Conservation (phyloP, 768 basidiomycete genomes). For the Auricularia cornea region DNA sequence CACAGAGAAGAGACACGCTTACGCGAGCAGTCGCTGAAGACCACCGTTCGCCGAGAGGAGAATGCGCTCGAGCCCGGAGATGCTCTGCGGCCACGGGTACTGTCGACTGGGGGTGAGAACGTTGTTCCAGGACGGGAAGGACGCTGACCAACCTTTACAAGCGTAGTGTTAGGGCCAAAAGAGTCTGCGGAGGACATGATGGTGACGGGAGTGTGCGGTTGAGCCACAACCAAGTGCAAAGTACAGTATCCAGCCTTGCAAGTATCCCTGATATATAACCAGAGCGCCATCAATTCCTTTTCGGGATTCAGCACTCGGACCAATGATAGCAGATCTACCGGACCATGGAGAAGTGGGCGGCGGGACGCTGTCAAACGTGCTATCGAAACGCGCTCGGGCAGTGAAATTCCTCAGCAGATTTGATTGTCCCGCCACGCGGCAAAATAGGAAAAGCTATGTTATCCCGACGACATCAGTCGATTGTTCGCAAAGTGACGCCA, state of each 20-base stretch:
- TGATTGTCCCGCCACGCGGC: no score
- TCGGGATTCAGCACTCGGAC: not conserved
- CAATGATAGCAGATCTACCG: no score
- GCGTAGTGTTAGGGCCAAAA: not conserved
- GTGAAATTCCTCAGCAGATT: no score
- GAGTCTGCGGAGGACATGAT: not conserved
- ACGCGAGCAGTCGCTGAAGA: conserved; percentile 63
- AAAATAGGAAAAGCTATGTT: no score
- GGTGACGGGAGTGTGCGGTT: not conserved
- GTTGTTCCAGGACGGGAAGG: not conserved
- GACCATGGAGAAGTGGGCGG: no score
- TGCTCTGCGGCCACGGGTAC: conserved; percentile 43
- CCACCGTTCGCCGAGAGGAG: conserved; percentile 64
- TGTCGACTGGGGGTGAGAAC: conserved; percentile 17
- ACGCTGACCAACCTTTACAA: not conserved
- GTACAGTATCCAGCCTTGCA: not conserved
- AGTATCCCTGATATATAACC: not conserved
- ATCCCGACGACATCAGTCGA: no score
- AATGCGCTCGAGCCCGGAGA: conserved; percentile 57
- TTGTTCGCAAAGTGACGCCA: no score
- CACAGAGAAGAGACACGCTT: conserved; percentile 2
- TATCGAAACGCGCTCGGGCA: no score
- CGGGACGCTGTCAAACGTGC: no score
- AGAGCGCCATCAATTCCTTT: not conserved
- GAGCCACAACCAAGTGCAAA: not conserved